Evolutionary conservation across 2,329 filamentous ascomycete genomes (phyloP).

Genomic region (Diaporthe vaccinii): DNA sequence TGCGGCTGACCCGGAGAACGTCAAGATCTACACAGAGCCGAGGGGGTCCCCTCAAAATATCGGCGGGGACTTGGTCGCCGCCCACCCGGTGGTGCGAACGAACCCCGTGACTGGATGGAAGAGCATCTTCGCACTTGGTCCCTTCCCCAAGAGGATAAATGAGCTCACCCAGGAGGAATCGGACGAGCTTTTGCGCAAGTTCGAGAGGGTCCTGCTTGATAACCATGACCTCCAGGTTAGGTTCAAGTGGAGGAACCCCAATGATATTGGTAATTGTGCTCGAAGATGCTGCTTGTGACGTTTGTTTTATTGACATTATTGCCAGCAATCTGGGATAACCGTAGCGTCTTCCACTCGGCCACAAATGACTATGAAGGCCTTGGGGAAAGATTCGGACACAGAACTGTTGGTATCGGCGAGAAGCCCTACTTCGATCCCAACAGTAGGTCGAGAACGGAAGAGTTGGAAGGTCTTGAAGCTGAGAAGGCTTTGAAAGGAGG

Average conservation of each 20-base stretch:
- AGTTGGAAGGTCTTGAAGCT: constrained; percentile 7
- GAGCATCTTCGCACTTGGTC: constrained; percentile 45
- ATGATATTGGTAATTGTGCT: constrained; percentile 37
- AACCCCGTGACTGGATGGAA: constrained; percentile 50
- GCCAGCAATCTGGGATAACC: constrained; percentile 41
- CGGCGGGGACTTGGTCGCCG: constrained; percentile 42
- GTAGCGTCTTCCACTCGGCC: constrained; percentile 40
- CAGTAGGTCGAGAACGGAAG: constrained; percentile 38
- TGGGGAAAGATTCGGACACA: constrained; percentile 38
- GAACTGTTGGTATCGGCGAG: constrained; percentile 41
- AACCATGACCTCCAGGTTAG: constrained; percentile 41
- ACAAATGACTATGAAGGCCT: constrained; percentile 38
- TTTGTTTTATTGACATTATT: neutral
- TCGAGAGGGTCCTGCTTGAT: constrained; percentile 35
- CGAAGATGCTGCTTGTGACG: too few relatives aligned
- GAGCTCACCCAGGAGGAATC: constrained; percentile 43
- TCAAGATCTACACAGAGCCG: constrained; percentile 50
- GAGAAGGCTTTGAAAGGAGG: neutral
- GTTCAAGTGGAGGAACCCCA: constrained; percentile 41
- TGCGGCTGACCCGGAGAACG: constrained; percentile 45
- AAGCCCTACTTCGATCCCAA: constrained; percentile 38
- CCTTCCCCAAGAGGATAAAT: constrained; percentile 46
- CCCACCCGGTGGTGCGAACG: constrained; percentile 48
- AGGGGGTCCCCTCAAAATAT: constrained; percentile 47
- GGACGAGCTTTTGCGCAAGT: constrained; percentile 38